These are phyloP conservation scores for Balamuthia mandrillaris DNA, from an alignment of 208 protist species.

Conservation along the genomic window DNA sequence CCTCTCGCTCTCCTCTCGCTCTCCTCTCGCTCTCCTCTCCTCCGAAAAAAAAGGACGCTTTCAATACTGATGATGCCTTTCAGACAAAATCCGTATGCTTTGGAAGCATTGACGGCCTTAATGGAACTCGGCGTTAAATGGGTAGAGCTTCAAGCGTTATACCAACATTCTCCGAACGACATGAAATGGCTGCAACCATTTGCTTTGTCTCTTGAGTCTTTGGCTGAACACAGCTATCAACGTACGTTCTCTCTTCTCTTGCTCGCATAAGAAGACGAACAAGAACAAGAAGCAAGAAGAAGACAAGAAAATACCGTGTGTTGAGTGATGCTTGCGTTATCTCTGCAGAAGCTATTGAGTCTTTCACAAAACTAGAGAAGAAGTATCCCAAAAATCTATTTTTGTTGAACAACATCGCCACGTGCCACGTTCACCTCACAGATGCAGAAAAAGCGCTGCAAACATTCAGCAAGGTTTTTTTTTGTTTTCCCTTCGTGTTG, in stretches of 20 bases:
- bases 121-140: background rate
- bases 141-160: background rate
- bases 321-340: too few species aligned
- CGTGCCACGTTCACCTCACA: background rate
- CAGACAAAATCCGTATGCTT: conserved; percentile 3
- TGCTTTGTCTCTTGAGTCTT: background rate
- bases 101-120: background rate
- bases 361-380: too few species aligned
- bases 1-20: too few species aligned
- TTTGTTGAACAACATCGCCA: background rate
- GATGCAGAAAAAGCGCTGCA: background rate
- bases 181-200: background rate
- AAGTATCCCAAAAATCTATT: background rate
- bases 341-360: too few species aligned
- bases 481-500: background rate
- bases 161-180: background rate
- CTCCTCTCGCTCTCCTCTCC: too few species aligned
- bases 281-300: too few species aligned
- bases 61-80: background rate
- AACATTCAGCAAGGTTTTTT: background rate
- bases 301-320: too few species aligned
- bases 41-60: too few species aligned
- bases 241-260: too few species aligned
- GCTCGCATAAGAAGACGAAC: too few species aligned
- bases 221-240: background rate